phyloP scores from a whole-genome alignment of 2,329 filamentous ascomycete species.

The Cordyceps cicadae region DNA sequence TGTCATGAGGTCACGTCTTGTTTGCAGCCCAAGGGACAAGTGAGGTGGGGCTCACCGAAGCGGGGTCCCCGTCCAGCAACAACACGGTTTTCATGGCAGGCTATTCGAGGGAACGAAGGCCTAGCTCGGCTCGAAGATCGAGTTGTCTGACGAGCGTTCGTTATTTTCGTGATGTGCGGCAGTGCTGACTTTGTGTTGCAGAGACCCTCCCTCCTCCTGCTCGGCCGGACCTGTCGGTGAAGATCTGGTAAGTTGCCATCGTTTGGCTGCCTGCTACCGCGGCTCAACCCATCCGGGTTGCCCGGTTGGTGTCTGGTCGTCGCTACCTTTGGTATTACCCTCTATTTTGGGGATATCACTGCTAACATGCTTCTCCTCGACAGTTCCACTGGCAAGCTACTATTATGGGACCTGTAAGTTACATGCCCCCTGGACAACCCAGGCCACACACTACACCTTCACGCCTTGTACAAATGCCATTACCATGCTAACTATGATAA shows the following conservation, averaged over 20 bases:
- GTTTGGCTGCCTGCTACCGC: slow-evolving; percentile 17
- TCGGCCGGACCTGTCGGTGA: slow-evolving; percentile 94
- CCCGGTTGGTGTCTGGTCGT: background rate
- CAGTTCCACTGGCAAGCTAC: slow-evolving; percentile 99
- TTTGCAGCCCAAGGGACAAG: slow-evolving; percentile 20
- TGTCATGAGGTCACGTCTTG: slow-evolving; percentile 16
- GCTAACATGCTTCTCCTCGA: slow-evolving; percentile 16
- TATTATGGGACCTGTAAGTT: slow-evolving; percentile 96
- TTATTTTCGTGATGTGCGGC: slow-evolving; percentile 15
- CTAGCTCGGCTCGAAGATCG: background rate
- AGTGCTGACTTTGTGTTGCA: slow-evolving; percentile 30
- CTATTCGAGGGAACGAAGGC: background rate
- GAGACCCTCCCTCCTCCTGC: slow-evolving; percentile 97
- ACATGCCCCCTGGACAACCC: slow-evolving; percentile 9
- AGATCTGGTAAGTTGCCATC: slow-evolving; percentile 72
- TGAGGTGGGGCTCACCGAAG: slow-evolving; percentile 31
- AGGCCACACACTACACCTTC: background rate
- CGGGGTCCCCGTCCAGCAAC: slow-evolving; percentile 24
- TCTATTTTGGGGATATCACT: slow-evolving; percentile 12
- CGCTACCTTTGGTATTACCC: background rate
- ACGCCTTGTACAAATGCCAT: background rate
- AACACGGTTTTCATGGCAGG: background rate
- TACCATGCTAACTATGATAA: slow-evolving; percentile 23
- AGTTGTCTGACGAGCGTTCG: background rate
- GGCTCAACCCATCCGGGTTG: slow-evolving; percentile 14